Evolutionary conservation across 306 rosid genomes (phyloP), one percentile per base, ranked within the genome.

Genomic region (Psophocarpus tetragonolobus): DNA sequence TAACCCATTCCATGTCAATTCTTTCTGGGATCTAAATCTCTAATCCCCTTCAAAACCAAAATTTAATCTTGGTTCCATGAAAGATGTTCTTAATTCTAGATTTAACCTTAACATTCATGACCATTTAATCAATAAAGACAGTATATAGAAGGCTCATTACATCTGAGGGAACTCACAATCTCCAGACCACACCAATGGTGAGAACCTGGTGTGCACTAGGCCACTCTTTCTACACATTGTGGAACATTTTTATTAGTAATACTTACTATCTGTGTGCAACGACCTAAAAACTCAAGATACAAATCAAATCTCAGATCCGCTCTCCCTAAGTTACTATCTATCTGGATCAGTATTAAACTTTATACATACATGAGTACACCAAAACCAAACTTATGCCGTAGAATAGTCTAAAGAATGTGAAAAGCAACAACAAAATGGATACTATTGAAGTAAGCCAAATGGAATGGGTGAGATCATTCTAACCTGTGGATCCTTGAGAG

Each of bases 401-500:
- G 33, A 50, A 11, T 24, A 24, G 30, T 56, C 39, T 62, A 18
- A 41, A 24, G 29, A 56, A 57, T n/a, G 48, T 13, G 13, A 76
- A 27, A 58, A 65, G 20, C 4, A 50, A 50, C 4, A 50, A 35
- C 71, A 33, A 6, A 20, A 60, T n/a, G 20, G 42, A 36, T 14
- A 64, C 12, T 14, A 9, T 12, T 29, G 38, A 71, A 62, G 39
- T 41, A 50, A 68, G 57, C 4, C 47, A 61, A 60, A 73, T 41
- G 18, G 45, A 60, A 73, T 41, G 18, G 45, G 50, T 50, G 21
- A 57, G 64, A 2, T 56, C 63, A 35, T 74, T 61, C 89, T 75
- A 76, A 92, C 96, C 96, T 17, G 92, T 86, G 54, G 96, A 93
- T 67, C 85, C 96, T 68, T 77, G 96, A 64, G 86, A 77, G 83